Percentiles rank a stretch among this genome's conserved stretches.
These are phyloP conservation scores for Trichoderma atrobrunneum DNA, from an alignment of 2,329 filamentous ascomycete genomes.

Conservation along the genomic window DNA sequence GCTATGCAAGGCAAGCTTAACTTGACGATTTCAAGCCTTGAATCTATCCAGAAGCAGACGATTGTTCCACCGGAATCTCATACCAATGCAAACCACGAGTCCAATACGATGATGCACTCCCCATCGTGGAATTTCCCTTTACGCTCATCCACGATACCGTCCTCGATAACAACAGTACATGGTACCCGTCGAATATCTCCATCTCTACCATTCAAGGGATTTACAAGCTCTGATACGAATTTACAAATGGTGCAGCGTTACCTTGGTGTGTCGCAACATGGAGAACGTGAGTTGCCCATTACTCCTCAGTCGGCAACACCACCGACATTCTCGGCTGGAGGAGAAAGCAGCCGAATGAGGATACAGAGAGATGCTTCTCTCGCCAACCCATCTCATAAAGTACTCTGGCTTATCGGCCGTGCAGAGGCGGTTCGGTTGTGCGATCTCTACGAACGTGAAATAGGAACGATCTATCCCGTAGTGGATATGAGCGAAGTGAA, in stretches of 20 bases:
- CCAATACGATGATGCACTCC: background rate
- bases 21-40: background rate
- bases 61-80: background rate
- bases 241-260: background rate
- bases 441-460: background rate
- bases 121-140: background rate
- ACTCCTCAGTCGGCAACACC: background rate
- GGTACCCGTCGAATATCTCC: background rate
- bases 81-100: background rate
- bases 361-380: background rate
- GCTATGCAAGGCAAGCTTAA: background rate
- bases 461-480: background rate
- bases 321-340: background rate
- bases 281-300: background rate
- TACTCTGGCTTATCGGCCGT: background rate
- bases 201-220: background rate
- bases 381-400: background rate
- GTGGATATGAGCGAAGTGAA: background rate
- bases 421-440: background rate
- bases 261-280: background rate
- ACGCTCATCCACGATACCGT: background rate
- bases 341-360: background rate
- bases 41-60: background rate
- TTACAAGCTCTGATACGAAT: background rate
- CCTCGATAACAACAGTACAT: background rate